Evolutionary conservation across 1,284 basidiomycete species (phyloP).

Genomic region (Ustilago loliicola): DNA sequence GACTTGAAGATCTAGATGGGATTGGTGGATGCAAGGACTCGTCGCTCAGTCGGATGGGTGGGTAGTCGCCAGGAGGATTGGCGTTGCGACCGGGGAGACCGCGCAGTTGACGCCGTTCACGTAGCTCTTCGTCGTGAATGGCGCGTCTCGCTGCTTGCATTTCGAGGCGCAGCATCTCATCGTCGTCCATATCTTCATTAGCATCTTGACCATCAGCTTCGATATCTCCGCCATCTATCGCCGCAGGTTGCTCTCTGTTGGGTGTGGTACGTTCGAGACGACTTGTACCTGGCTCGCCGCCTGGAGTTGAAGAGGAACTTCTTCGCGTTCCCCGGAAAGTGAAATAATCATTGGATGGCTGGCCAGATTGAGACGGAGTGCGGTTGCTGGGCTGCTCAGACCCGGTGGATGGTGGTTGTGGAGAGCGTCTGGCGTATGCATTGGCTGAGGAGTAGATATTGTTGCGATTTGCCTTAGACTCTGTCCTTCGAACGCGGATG

Average conservation of each 20-base stretch:
- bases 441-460: conserved; percentile 29
- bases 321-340: neutral
- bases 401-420: neutral
- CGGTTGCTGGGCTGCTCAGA: neutral
- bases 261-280: conserved; percentile 13
- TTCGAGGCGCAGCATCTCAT: conserved; percentile 27
- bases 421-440: conserved; percentile 10
- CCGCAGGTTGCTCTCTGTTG: neutral
- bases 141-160: conserved; percentile 35
- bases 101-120: conserved; percentile 5
- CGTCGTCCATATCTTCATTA: conserved; percentile 19
- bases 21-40: conserved; percentile 17
- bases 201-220: neutral
- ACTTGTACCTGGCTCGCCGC: neutral
- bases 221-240: neutral
- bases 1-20: conserved; percentile 16
- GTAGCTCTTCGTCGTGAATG: conserved; percentile 32
- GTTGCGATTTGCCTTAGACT: conserved; percentile 18
- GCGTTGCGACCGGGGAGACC: neutral
- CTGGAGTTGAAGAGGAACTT: conserved; percentile 15
- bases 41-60: conserved; percentile 42
- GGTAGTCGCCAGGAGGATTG: conserved; percentile 24
- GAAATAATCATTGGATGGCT: conserved; percentile 25
- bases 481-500: conserved; percentile 37
- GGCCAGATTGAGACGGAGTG: conserved; percentile 3